Evolutionary conservation across 805 yeast species (phyloP).

Genomic region (Metschnikowia bowlesiae): DNA sequence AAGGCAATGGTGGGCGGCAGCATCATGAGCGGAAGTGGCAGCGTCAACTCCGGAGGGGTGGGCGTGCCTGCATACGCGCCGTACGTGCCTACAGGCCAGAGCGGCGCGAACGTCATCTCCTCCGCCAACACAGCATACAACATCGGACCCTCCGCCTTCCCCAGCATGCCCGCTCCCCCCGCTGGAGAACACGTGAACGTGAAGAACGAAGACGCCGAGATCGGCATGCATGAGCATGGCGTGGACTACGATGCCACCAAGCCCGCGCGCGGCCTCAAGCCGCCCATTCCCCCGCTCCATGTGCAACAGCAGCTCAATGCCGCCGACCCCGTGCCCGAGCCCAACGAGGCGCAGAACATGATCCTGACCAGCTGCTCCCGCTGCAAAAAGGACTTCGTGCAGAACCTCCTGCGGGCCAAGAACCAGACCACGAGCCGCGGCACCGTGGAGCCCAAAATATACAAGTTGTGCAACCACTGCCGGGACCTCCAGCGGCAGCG

Average conservation of each 20-base stretch:
- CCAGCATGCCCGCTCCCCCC: slow-evolving; percentile 8
- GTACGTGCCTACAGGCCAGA: neutral
- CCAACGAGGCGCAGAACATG: slow-evolving; percentile 7
- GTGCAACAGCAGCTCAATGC: slow-evolving; percentile 36
- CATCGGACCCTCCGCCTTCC: slow-evolving; percentile 8
- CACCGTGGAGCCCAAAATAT: slow-evolving; percentile 40
- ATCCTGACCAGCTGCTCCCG: slow-evolving; percentile 41
- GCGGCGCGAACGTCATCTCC: slow-evolving; percentile 1
- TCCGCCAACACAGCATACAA: slow-evolving; percentile 9
- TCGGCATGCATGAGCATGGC: neutral
- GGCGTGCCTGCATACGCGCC: neutral
- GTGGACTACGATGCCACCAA: slow-evolving; percentile 5
- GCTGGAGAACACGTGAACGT: slow-evolving; percentile 4
- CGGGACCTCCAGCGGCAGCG: slow-evolving; percentile 60
- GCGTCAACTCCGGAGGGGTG: neutral
- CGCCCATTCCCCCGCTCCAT: slow-evolving; percentile 41
- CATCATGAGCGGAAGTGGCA: neutral
- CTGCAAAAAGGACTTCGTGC: slow-evolving; percentile 58
- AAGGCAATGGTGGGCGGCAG: neutral
- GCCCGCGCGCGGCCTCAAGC: slow-evolving; percentile 16
- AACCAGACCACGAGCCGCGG: slow-evolving; percentile 22
- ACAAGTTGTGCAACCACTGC: slow-evolving; percentile 60
- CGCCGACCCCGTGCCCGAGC: slow-evolving; percentile 12
- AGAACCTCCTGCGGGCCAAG: slow-evolving; percentile 33
- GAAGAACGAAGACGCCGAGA: slow-evolving; percentile 8